Evolutionary conservation across 2,329 filamentous ascomycete genomes (phyloP), one percentile per base, ranked within the genome.

Genomic region (Ophiostoma sp.): DNA sequence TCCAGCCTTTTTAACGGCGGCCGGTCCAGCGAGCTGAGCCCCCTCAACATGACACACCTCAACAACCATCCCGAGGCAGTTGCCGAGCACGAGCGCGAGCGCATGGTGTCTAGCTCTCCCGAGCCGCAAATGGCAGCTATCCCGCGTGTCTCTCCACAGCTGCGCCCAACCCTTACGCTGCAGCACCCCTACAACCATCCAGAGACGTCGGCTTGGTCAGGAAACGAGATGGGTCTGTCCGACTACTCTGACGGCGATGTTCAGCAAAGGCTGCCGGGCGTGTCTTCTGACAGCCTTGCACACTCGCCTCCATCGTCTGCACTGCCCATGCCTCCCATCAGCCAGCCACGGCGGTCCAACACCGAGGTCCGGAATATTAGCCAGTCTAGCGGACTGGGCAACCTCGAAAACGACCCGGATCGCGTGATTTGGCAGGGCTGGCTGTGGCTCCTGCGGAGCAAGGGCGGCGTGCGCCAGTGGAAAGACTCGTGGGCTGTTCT

Each of bases 361-460:
- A 47, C 47, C n/a, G 64, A 69, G 3, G n/a, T 47, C 4, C 69
- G 68, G 16, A 90, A 89, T 67, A 75, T 81, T 8, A 90, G 86
- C 76, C 89, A 91, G 74, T 77, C 84, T 66, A 89, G 88, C 73
- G 86, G 82, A 66, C 77, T 81, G 72, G 66, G 66, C 52, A 66
- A 16, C 16, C 83, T 89, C 67, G 81, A 84, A 68, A 70, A 38
- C 0, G 92, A 95, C 71, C 88, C 89, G 0, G 93, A 97, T 76
- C 89, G 93, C 40, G 89, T 98, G n/a, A 85, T 98, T 62, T 97
- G 91, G 85, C 93, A 98, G 76, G 93, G 94, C 66, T 93, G 92
- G 83, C 85, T 98, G 44, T 90, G 91, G 77, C 87, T 92, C 71
- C 85, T 97, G 68, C 92, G 91, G 74, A 91, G 89, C 71, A 93